phyloP scores from a whole-genome alignment of 306 rosid genomes.

The Canavalia ensiformis region DNA sequence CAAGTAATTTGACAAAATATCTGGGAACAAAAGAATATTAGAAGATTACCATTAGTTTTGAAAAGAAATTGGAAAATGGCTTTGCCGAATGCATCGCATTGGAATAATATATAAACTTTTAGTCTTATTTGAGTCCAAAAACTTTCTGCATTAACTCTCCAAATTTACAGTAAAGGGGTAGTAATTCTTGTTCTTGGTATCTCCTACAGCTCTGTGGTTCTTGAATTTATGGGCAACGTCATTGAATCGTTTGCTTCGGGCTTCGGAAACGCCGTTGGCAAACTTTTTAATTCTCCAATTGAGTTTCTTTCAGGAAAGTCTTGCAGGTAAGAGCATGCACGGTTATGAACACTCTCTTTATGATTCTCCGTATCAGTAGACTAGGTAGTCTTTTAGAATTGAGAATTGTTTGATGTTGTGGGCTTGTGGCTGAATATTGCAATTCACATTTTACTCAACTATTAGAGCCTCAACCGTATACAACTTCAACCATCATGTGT shows the following conservation, averaged over 20 bases:
- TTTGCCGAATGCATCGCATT: slow-evolving; percentile 5
- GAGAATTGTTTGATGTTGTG: neutral
- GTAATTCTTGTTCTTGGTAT: neutral
- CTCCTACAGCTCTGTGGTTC: slow-evolving; percentile 5
- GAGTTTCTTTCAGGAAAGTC: slow-evolving; percentile 77
- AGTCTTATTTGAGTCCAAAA: too few relatives aligned
- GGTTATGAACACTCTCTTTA: neutral
- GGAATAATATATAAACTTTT: neutral
- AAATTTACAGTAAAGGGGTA: slow-evolving; percentile 10
- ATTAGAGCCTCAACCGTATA: neutral
- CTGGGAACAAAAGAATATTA: neutral
- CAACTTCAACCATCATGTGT: too few relatives aligned
- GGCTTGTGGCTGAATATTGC: neutral
- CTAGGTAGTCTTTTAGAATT: neutral
- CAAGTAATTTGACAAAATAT: neutral
- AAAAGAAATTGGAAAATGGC: neutral
- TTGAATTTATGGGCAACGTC: slow-evolving; percentile 60
- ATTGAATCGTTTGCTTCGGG: slow-evolving; percentile 65
- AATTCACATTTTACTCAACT: neutral
- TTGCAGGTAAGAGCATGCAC: slow-evolving; percentile 61
- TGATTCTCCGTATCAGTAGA: neutral
- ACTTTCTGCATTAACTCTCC: neutral
- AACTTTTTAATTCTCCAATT: slow-evolving; percentile 62
- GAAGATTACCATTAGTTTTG: neutral
- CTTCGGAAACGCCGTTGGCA: slow-evolving; percentile 57